Percentiles rank a stretch among this genome's conserved stretches.
Evolutionary conservation across 352 stramenopile species (phyloP).

Genomic region (Elongisporangium senticosum): DNA sequence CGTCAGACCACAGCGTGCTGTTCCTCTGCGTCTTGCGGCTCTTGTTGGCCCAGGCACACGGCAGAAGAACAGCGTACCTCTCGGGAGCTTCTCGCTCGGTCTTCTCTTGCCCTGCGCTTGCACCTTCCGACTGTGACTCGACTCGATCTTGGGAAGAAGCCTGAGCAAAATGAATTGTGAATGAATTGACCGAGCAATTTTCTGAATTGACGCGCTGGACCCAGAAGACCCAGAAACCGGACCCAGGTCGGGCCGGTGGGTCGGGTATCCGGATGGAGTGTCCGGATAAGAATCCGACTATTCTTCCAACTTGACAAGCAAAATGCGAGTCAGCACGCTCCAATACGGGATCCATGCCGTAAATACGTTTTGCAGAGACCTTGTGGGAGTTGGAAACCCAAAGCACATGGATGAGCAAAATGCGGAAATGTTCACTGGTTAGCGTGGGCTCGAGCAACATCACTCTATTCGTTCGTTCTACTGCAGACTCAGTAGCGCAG

Average conservation of each 20-base stretch:
- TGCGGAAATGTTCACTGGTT: background rate
- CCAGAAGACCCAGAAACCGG: conserved; percentile 2
- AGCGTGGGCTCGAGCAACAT: background rate
- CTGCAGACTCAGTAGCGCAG: background rate
- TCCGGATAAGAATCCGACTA: conserved; percentile 13
- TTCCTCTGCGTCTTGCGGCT: background rate
- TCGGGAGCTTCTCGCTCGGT: background rate
- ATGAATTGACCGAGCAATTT: conserved; percentile 10
- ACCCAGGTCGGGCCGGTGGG: background rate
- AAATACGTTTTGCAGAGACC: background rate
- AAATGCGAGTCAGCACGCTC: background rate
- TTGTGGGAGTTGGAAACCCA: too few relatives aligned
- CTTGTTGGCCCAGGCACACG: background rate
- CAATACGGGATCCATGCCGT: background rate
- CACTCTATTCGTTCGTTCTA: background rate
- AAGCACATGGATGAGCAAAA: background rate
- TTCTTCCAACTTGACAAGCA: background rate
- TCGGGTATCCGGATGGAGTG: conserved; percentile 9
- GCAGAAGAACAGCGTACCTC: background rate
- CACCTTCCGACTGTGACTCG: background rate
- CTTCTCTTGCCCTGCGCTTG: background rate
- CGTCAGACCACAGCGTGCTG: background rate
- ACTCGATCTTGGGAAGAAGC: background rate
- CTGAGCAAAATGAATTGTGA: background rate
- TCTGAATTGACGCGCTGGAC: conserved; percentile 5